Base-by-base conservation (phyloP, 2,329 filamentous ascomycete species). In the Aspergillus spinulosporus region DNA sequence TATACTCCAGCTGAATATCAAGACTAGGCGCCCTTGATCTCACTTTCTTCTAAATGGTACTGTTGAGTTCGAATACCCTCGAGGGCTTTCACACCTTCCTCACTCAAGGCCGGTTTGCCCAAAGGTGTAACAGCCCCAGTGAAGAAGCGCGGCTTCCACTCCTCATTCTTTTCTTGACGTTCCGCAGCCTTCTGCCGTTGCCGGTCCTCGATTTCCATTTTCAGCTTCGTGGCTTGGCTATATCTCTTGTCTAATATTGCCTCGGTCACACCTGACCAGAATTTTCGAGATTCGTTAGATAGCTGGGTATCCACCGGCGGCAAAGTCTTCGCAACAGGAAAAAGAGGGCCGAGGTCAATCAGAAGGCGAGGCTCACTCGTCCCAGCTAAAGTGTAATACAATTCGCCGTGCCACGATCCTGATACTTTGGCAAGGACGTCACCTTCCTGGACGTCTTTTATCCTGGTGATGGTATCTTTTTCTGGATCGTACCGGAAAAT, bases 91-190 rank as follows among this genome's bases (percentile, higher is more conserved):
- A 78, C 76, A n/a, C 87, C 87, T 48, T 88, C 85, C 46, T 80
- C 75, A 0, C 82, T 88, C 62, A 89, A 71, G 59, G 86, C 80
- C 0, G 87, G 87, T 66, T 79, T 82, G 1, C 87, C 87, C 29
- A 81, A 68, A 0, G 82, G 78, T 49, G 82, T 84, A 12, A 84
- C 79, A 0, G 80, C 79, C 3, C 79, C 81, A 0, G 81, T 86
- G 75, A 99, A 99, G 76, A 96, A 99, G 43, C 91, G 82, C n/a
- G 94, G 94, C 63, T 87, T 80, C 86, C 90, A 99, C 34, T 84
- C 82, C 57, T 84, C 82, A 9, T 86, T 84, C 11, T 82, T 82
- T 44, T 82, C 81, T 69, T 93, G 88, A 43, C 94, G 82, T 69
- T 93, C 86, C 26, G 90, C 86, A 1, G 90, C 92, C 76, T 90